These are phyloP conservation scores for Komagataella mondaviorum DNA, from an alignment of 805 yeast genomes.

Conservation along the genomic window DNA sequence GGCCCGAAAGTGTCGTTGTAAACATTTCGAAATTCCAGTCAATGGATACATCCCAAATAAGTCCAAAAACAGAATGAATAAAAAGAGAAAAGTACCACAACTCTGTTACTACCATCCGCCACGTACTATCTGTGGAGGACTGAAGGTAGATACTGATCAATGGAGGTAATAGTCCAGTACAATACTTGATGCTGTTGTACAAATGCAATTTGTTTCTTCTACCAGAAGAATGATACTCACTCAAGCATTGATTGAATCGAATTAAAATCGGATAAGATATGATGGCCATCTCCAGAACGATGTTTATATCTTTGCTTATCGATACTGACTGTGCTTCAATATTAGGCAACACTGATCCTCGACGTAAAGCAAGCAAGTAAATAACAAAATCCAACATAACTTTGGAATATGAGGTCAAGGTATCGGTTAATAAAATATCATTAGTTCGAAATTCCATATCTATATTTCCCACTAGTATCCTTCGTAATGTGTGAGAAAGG, in stretches of 20 bases:
- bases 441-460: slow-evolving; percentile 50
- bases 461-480: slow-evolving; percentile 47
- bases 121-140: slow-evolving; percentile 9
- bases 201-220: slow-evolving; percentile 38
- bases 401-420: slow-evolving; percentile 69
- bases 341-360: slow-evolving; percentile 21
- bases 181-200: slow-evolving; percentile 64
- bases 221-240: slow-evolving; percentile 43
- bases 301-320: neutral
- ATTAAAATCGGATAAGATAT: slow-evolving; percentile 50
- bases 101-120: slow-evolving; percentile 8
- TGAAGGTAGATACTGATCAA: slow-evolving; percentile 19
- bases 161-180: slow-evolving; percentile 44
- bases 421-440: slow-evolving; percentile 76
- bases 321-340: slow-evolving; percentile 10
- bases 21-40: slow-evolving; percentile 76
- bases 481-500: slow-evolving; percentile 30
- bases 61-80: slow-evolving; percentile 64
- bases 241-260: slow-evolving; percentile 70
- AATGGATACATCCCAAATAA: slow-evolving; percentile 77
- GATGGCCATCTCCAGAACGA: slow-evolving; percentile 13
- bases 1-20: slow-evolving; percentile 13
- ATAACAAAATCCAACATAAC: slow-evolving; percentile 62
- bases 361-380: slow-evolving; percentile 31
- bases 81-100: slow-evolving; percentile 32